Percentiles rank a stretch among this genome's conserved stretches.
phyloP scores from a whole-genome alignment of 2,329 filamentous ascomycete genomes.

The Pseudogymnoascus sp. region DNA sequence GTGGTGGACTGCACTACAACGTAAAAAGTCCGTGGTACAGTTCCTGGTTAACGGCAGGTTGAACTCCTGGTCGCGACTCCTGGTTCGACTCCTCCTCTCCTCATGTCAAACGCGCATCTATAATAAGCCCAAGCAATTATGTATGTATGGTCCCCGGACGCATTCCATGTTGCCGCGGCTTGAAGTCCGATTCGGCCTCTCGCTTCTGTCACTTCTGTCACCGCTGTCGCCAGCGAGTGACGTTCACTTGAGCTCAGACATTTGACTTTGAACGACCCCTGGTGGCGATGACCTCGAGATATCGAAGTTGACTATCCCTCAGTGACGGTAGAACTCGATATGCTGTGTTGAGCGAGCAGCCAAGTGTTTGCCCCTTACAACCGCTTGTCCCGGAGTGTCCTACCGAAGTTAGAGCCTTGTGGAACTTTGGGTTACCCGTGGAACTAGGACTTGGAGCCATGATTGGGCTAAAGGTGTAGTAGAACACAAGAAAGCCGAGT shows the following conservation, averaged over 20 bases:
- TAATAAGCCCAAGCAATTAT: constrained; percentile 5
- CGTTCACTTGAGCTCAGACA: constrained; percentile 3
- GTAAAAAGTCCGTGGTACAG: constrained; percentile 1
- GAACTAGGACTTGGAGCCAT: no score
- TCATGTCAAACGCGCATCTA: constrained; percentile 1
- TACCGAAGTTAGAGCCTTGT: background rate
- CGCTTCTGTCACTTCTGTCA: background rate
- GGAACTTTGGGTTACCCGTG: no score
- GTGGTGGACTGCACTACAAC: background rate
- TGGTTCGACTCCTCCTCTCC: background rate
- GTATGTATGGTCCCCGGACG: background rate
- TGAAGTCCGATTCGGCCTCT: background rate
- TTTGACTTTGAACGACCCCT: background rate
- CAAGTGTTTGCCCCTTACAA: constrained; percentile 4
- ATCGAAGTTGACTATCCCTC: background rate
- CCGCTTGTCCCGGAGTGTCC: constrained; percentile 5
- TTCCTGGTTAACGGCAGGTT: constrained; percentile 5
- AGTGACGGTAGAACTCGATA: background rate
- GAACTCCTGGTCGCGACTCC: background rate
- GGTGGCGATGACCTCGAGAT: constrained; percentile 2
- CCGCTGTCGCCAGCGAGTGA: background rate
- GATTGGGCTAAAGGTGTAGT: background rate
- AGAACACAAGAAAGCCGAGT: background rate
- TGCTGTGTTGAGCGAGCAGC: constrained; percentile 2
- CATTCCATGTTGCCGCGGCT: constrained; percentile 3